Conservation (phyloP, 345 rosid genomes). For the Syzygium grande region DNA sequence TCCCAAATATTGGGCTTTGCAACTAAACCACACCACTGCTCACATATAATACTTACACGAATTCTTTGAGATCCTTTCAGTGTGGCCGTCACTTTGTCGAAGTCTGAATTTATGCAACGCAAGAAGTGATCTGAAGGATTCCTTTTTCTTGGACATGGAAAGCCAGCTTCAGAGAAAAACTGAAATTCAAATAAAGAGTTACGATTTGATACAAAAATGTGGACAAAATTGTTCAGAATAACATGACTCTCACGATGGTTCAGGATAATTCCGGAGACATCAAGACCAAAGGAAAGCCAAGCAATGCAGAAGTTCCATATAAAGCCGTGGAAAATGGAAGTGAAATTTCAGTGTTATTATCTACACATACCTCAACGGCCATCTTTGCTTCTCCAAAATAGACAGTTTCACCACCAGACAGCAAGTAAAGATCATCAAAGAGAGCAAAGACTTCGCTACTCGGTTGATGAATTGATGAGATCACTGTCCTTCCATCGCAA, state of each 20-base stretch:
- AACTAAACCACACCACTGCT: background rate
- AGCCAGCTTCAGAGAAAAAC: constrained; percentile 78
- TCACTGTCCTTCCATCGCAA: constrained; percentile 49
- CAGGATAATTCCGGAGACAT: background rate
- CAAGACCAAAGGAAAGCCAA: background rate
- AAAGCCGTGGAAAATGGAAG: background rate
- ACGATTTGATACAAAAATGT: background rate
- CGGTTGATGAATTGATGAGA: constrained; percentile 74
- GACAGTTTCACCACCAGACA: constrained; percentile 61
- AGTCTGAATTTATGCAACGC: constrained; percentile 68
- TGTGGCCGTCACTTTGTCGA: constrained; percentile 65
- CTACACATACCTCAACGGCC: constrained; percentile 42
- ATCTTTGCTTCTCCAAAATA: constrained; percentile 63
- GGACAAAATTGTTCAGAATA: background rate
- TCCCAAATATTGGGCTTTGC: background rate
- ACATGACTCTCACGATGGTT: background rate
- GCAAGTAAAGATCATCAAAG: constrained; percentile 65
- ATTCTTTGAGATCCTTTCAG: constrained; percentile 56
- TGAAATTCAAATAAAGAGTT: constrained; percentile 2
- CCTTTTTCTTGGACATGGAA: constrained; percentile 63
- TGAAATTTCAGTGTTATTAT: background rate
- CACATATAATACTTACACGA: constrained; percentile 21
- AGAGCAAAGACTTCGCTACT: constrained; percentile 74
- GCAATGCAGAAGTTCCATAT: background rate
- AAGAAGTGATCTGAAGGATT: constrained; percentile 82